Conservation (phyloP, 2,329 filamentous ascomycete genomes). For the Penicillium brasilianum region DNA sequence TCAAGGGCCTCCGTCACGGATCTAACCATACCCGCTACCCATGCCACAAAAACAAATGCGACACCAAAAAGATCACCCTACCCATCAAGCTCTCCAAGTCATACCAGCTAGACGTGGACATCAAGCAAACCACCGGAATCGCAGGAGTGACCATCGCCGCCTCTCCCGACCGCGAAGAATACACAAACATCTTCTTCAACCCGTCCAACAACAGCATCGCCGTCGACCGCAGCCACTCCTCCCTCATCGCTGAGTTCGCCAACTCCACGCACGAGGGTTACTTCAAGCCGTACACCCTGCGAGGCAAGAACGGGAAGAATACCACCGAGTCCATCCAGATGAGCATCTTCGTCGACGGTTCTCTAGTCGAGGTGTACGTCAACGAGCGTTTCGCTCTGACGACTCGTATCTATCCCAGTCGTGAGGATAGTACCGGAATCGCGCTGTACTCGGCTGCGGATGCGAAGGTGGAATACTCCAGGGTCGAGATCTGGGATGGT, state of each 20-base stretch:
- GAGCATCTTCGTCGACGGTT: conserved; percentile 23
- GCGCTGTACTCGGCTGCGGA: conserved; percentile 8
- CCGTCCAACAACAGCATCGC: conserved; percentile 17
- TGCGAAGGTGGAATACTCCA: conserved; percentile 14
- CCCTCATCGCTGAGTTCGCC: conserved; percentile 15
- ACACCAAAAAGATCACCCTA: conserved; percentile 5
- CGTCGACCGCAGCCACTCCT: conserved; percentile 20
- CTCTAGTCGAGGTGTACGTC: conserved; percentile 21
- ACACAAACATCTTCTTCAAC: conserved; percentile 24
- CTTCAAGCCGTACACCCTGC: conserved; percentile 20
- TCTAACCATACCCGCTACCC: conserved; percentile 16
- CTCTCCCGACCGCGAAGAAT: conserved; percentile 21
- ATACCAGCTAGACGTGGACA: conserved; percentile 16
- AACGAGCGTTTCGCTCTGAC: conserved; percentile 25
- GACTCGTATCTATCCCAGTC: conserved; percentile 22
- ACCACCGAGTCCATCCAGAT: conserved; percentile 16
- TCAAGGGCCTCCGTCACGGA: conserved; percentile 16
- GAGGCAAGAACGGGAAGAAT: neutral
- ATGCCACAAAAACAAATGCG: conserved; percentile 10
- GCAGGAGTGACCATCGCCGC: conserved; percentile 19
- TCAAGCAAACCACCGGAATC: conserved; percentile 16
- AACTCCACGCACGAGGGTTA: conserved; percentile 18
- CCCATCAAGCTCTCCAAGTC: conserved; percentile 13
- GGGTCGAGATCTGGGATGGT: conserved; percentile 25
- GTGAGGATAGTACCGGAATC: conserved; percentile 19